Conservation (phyloP, 345 rosid genomes). For the Salix suchowensis region DNA sequence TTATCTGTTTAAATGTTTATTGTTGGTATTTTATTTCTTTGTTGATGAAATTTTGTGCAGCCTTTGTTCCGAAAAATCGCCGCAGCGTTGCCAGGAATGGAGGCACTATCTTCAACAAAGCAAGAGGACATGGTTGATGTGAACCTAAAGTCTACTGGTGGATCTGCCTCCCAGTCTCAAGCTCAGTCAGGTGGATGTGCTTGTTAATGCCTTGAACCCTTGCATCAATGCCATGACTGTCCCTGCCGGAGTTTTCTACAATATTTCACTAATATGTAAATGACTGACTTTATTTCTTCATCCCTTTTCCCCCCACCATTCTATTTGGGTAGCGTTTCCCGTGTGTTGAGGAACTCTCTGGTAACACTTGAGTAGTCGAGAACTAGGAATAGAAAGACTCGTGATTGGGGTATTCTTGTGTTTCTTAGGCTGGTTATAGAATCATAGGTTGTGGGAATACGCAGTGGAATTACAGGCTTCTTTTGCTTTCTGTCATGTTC, state of each 20-base stretch:
- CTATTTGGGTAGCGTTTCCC: neutral
- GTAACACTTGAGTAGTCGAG: neutral
- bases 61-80: constrained; percentile 16
- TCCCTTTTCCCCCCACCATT: neutral
- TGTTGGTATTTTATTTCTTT: neutral
- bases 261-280: neutral
- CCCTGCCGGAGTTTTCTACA: neutral
- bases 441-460: neutral
- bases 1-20: neutral
- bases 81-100: constrained; percentile 17
- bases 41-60: neutral
- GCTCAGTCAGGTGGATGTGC: constrained; percentile 19
- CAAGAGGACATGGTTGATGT: constrained; percentile 27
- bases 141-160: constrained; percentile 13
- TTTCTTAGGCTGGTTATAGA: neutral
- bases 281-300: neutral
- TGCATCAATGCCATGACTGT: neutral
- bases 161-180: constrained; percentile 10
- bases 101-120: constrained; percentile 19
- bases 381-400: neutral
- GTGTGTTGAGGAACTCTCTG: neutral
- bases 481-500: too few relatives aligned
- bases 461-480: neutral
- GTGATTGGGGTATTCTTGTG: neutral
- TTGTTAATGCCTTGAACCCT: constrained; percentile 10